Conservation (phyloP, 345 rosid genomes). For the Melastoma malabathricum region DNA sequence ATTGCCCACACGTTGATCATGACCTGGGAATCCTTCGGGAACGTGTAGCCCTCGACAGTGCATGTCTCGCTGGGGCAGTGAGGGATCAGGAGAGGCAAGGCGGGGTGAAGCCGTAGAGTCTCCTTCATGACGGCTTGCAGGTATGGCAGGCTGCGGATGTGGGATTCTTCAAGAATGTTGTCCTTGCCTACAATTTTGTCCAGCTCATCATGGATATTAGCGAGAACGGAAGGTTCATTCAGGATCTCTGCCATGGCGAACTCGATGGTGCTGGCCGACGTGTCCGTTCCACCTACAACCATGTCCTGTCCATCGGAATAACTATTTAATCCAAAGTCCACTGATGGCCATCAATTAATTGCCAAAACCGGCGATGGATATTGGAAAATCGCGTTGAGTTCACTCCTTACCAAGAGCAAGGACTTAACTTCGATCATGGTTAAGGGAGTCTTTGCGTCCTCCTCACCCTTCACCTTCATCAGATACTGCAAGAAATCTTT, state of each 20-base stretch:
- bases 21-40: constrained; percentile 10
- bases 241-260: constrained; percentile 10
- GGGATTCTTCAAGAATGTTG: constrained; percentile 9
- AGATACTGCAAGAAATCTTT: too few relatives aligned
- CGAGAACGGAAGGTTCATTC: constrained; percentile 2
- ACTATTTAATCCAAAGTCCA: too few relatives aligned
- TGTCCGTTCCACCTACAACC: constrained; percentile 11
- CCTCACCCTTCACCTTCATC: too few relatives aligned
- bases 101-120: constrained; percentile 10
- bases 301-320: constrained; percentile 6
- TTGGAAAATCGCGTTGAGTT: too few relatives aligned
- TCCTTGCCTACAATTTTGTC: constrained; percentile 6
- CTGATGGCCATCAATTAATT: too few relatives aligned
- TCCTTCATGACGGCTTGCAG: constrained; percentile 13
- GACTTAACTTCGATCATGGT: too few relatives aligned
- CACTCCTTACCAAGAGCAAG: too few relatives aligned
- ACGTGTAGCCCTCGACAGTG: constrained; percentile 6
- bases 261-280: constrained; percentile 8
- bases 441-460: too few relatives aligned
- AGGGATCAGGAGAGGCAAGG: constrained; percentile 9
- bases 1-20: constrained; percentile 11
- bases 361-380: too few relatives aligned
- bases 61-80: constrained; percentile 8
- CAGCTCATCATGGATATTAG: constrained; percentile 4
- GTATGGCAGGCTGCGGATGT: constrained; percentile 8